Evolutionary conservation across 2,329 filamentous ascomycete genomes (phyloP), one percentile per base, ranked within the genome.

Genomic region (Mollisiaceae sp.): DNA sequence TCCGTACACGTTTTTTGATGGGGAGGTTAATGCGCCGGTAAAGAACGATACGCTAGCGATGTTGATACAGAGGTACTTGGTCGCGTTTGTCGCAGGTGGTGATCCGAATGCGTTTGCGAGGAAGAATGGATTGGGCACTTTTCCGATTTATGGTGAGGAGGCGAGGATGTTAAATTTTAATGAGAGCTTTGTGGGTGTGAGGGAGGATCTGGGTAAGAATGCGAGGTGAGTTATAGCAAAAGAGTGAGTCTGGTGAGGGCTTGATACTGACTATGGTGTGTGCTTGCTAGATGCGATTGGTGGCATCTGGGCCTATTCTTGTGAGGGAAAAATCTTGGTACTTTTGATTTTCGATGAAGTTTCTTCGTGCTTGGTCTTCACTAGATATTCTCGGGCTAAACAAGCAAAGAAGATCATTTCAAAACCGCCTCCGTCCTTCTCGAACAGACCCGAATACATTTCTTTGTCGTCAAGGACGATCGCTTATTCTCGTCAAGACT

Each of bases 111-210:
- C 45, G 20, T 50, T 50, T 22, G n/a, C 22, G 8, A n/a, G n/a
- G 12, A n/a, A 22, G 12, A n/a, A 50, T 22, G 45, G 45, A 1
- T 50, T 22, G n/a, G 45, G 6, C 6, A 12, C 1, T n/a, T 50
- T n/a, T 9, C 45, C 45, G n/a, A 22, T 6, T n/a, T 50, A 50
- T 50, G 45, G 45, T 2, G 14, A 20, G 4, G 45, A 50, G 12
- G 45, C 45, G n/a, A 50, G n/a, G n/a, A n/a, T 50, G n/a, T n/a
- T 50, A n/a, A 20, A 50, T 24, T 50, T 50, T n/a, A 50, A 50
- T 50, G 45, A 20, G 12, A 50, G 18, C 5, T 50, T 50, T 8
- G 45, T 50, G 45, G 45, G 24, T 50, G n/a, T 50, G 11, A 50
- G 45, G 45, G 45, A 50, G n/a, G 45, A 50, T 50, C 5, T n/a